Evolutionary conservation across 179 eudicot species (phyloP).

Genomic region (Monotropa hypopitys): DNA sequence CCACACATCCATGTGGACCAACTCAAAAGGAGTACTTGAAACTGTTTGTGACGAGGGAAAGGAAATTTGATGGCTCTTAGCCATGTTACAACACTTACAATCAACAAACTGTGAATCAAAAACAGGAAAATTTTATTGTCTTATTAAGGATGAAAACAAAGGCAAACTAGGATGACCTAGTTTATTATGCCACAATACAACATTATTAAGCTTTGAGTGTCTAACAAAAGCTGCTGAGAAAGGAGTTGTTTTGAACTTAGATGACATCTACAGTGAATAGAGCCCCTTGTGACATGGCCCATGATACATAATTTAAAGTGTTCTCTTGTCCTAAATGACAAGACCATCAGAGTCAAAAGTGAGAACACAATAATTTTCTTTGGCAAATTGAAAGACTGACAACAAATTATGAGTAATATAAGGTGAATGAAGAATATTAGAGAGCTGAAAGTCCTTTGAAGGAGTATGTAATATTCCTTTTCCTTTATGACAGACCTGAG

Average conservation of each 20-base stretch:
- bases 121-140: too few species aligned
- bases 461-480: background rate
- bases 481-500: background rate
- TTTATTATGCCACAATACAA: background rate
- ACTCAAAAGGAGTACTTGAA: too few species aligned
- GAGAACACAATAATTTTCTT: background rate
- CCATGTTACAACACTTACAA: background rate
- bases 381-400: background rate
- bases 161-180: too few species aligned
- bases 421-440: background rate
- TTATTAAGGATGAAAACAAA: too few species aligned
- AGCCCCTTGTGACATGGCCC: background rate
- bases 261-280: background rate
- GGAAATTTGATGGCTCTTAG: background rate
- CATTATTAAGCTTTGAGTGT: too few species aligned
- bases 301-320: background rate
- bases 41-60: background rate
- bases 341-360: background rate
- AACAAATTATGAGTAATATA: background rate
- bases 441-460: background rate
- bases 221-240: background rate
- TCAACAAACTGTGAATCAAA: too few species aligned
- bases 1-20: background rate
- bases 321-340: background rate
- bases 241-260: background rate